phyloP scores from a whole-genome alignment of 2,329 filamentous ascomycete genomes.

The Colletotrichum sidae region DNA sequence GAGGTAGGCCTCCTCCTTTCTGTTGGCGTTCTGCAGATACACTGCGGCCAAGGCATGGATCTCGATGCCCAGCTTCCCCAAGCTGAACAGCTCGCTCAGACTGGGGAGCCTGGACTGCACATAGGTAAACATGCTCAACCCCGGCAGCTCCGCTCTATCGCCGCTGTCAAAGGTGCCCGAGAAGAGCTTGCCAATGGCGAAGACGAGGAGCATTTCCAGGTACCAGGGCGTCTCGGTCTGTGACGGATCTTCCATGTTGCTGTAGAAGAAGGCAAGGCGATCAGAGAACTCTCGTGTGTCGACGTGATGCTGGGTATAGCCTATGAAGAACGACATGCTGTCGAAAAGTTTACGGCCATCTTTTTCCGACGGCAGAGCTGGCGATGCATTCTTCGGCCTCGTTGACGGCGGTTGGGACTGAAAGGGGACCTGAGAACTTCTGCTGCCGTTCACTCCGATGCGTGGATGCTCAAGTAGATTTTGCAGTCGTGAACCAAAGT shows the following conservation, averaged over 20 bases:
- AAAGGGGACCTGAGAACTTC: neutral
- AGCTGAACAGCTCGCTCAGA: conserved; percentile 8
- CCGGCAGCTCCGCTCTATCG: conserved; percentile 13
- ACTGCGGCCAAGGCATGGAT: conserved; percentile 31
- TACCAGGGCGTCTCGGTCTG: conserved; percentile 28
- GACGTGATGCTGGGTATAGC: conserved; percentile 42
- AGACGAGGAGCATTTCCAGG: conserved; percentile 30
- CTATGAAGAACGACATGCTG: conserved; percentile 41
- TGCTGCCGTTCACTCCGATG: neutral
- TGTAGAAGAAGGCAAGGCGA: conserved; percentile 30
- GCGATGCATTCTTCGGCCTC: conserved; percentile 14
- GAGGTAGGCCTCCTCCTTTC: conserved; percentile 37
- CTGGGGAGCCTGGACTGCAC: conserved; percentile 23
- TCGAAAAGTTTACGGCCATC: conserved; percentile 38
- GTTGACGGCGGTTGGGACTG: neutral
- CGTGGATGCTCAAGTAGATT: conserved; percentile 37
- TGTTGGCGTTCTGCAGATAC: conserved; percentile 34
- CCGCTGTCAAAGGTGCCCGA: conserved; percentile 13
- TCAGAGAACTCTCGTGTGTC: conserved; percentile 40
- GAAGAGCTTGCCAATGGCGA: conserved; percentile 36
- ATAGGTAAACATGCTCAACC: conserved; percentile 15
- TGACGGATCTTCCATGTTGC: neutral
- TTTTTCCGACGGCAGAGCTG: conserved; percentile 32
- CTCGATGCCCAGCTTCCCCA: conserved; percentile 32
- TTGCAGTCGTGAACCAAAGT: conserved; percentile 38